Evolutionary conservation across 2,329 filamentous ascomycete species (phyloP).

Genomic region (Didymosphaeria variabile): DNA sequence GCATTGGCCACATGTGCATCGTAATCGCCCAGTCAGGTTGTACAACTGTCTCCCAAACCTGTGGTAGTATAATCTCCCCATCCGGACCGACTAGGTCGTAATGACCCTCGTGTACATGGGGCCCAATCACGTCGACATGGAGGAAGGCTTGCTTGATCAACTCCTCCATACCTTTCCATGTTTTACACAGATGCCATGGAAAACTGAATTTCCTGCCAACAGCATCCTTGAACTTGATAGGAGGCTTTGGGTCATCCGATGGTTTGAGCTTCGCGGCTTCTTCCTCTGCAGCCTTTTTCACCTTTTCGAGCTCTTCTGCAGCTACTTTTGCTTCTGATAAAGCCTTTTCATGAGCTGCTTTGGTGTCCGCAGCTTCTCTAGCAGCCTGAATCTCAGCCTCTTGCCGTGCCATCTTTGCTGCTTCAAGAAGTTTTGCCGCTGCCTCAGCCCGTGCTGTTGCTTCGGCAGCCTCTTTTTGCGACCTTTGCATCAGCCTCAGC

Average conservation of each 20-base stretch:
- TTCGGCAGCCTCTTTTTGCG: constrained; percentile 22
- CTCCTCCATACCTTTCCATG: constrained; percentile 50
- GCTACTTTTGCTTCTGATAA: constrained; percentile 49
- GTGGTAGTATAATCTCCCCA: constrained; percentile 56
- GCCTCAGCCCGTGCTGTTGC: constrained; percentile 42
- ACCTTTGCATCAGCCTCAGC: constrained; percentile 56
- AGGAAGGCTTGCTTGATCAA: constrained; percentile 57
- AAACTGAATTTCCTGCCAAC: constrained; percentile 22
- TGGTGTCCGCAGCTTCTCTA: constrained; percentile 42
- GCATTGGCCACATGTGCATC: constrained; percentile 57
- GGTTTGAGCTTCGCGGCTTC: constrained; percentile 49
- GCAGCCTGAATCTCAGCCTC: constrained; percentile 36
- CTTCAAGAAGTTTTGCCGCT: constrained; percentile 30
- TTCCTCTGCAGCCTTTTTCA: constrained; percentile 56
- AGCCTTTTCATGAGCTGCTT: constrained; percentile 59
- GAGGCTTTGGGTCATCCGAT: constrained; percentile 55
- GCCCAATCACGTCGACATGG: constrained; percentile 53
- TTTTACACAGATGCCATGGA: constrained; percentile 21
- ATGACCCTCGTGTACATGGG: constrained; percentile 52
- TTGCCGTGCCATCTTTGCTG: constrained; percentile 33
- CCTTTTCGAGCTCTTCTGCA: constrained; percentile 44
- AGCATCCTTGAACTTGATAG: constrained; percentile 26
- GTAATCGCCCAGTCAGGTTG: constrained; percentile 55
- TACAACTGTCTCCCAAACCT: constrained; percentile 55
- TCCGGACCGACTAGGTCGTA: constrained; percentile 56